A percentile compares a stretch with the other conserved stretches of the same genome.
phyloP scores from a whole-genome alignment of 2,329 filamentous ascomycete genomes.

The Nemania sp. region DNA sequence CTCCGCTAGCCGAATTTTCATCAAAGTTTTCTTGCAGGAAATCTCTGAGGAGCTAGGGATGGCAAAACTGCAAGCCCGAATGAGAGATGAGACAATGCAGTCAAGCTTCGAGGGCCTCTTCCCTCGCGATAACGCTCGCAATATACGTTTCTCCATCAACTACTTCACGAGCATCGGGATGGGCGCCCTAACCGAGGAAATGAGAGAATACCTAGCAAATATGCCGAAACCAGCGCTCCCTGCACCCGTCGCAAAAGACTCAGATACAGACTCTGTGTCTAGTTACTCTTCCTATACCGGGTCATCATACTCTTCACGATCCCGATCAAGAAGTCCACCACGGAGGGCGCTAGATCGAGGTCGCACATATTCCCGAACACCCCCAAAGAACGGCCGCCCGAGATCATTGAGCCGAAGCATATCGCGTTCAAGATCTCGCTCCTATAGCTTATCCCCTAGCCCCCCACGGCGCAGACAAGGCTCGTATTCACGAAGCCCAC shows the following conservation, averaged over 20 bases:
- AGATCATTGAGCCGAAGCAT: constrained; percentile 42
- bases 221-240: constrained; percentile 83
- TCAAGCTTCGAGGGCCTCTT: constrained; percentile 85
- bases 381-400: constrained; percentile 39
- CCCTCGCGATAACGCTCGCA: constrained; percentile 84
- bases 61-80: constrained; percentile 73
- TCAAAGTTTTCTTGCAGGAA: constrained; percentile 97
- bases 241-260: constrained; percentile 63
- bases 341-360: constrained; percentile 44
- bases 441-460: constrained; percentile 37
- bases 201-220: constrained; percentile 89
- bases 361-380: constrained; percentile 43
- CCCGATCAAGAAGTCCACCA: constrained; percentile 50
- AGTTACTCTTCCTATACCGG: constrained; percentile 78
- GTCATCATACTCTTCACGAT: constrained; percentile 62
- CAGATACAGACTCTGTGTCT: constrained; percentile 73
- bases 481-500: constrained; percentile 42
- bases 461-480: constrained; percentile 35
- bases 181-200: constrained; percentile 91
- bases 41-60: constrained; percentile 86
- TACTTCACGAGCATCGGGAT: constrained; percentile 99
- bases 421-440: constrained; percentile 44
- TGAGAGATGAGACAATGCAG: constrained; percentile 78
- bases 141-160: constrained; percentile 97
- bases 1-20: constrained; percentile 93